Conservation (phyloP, 371 early-diverging fungal species). For the Gilbertella persicaria region DNA sequence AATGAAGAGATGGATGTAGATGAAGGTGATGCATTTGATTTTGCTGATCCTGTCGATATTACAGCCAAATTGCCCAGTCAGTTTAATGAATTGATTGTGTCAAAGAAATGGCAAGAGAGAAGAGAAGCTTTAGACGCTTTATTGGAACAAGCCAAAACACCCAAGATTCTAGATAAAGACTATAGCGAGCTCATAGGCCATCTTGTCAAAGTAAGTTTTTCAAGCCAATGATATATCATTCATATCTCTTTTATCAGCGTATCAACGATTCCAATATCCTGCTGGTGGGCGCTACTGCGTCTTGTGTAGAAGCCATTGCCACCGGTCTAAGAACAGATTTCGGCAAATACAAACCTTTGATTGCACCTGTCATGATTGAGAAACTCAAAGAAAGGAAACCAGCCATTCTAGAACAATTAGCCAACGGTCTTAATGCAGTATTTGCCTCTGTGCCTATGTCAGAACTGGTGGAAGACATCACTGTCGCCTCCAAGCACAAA, state of each 20-base stretch:
- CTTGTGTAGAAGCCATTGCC: slow-evolving; percentile 87
- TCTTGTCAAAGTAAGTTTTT: slow-evolving; percentile 70
- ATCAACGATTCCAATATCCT: slow-evolving; percentile 89
- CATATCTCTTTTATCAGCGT: slow-evolving; percentile 40
- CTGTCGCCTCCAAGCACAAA: slow-evolving; percentile 74
- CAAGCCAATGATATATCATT: background rate
- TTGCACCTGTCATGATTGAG: slow-evolving; percentile 76
- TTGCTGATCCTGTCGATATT: slow-evolving; percentile 91
- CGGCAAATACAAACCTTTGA: slow-evolving; percentile 74
- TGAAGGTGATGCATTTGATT: slow-evolving; percentile 59
- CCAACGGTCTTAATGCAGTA: slow-evolving; percentile 82
- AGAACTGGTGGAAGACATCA: slow-evolving; percentile 74
- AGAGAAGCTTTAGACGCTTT: slow-evolving; percentile 88
- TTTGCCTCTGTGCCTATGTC: slow-evolving; percentile 65
- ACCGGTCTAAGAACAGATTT: slow-evolving; percentile 78
- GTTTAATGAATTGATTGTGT: slow-evolving; percentile 75
- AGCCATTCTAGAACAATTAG: slow-evolving; percentile 81
- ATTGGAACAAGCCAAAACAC: slow-evolving; percentile 66
- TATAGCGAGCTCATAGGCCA: slow-evolving; percentile 81
- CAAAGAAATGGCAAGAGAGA: slow-evolving; percentile 95
- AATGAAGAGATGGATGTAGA: slow-evolving; percentile 46
- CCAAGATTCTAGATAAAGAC: slow-evolving; percentile 78
- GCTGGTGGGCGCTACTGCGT: slow-evolving; percentile 77
- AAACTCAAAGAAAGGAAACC: slow-evolving; percentile 94
- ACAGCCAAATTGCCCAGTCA: slow-evolving; percentile 79